phyloP scores from a whole-genome alignment of 768 basidiomycete genomes.

The Termitomyces sp. region DNA sequence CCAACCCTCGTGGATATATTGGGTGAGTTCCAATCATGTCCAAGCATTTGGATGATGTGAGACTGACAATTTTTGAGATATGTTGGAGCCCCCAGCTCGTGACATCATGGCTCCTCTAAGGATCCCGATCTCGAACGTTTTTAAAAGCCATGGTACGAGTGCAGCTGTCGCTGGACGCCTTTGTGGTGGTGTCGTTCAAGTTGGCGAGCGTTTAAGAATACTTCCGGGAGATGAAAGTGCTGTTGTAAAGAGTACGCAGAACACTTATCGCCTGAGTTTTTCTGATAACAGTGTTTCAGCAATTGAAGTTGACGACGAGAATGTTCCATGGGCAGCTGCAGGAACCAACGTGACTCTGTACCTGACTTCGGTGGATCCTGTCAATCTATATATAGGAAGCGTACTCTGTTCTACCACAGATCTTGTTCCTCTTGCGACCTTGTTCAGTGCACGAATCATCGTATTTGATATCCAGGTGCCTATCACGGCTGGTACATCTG shows the following conservation, averaged over 20 bases:
- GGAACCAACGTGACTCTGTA: constrained; percentile 88
- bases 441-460: constrained; percentile 84
- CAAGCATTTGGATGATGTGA: not conserved
- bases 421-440: constrained; percentile 68
- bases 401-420: constrained; percentile 77
- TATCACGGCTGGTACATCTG: constrained; percentile 81
- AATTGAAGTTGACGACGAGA: constrained; percentile 78
- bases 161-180: constrained; percentile 79
- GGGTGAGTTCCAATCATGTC: constrained; percentile 41
- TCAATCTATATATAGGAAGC: constrained; percentile 81
- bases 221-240: constrained; percentile 91
- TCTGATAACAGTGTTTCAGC: constrained; percentile 36
- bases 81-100: constrained; percentile 72
- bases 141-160: constrained; percentile 79
- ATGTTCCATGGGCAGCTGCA: constrained; percentile 81
- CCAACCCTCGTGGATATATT: constrained; percentile 80
- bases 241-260: constrained; percentile 57
- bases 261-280: not conserved
- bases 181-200: constrained; percentile 84
- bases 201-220: constrained; percentile 82
- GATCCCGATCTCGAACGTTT: constrained; percentile 92
- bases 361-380: constrained; percentile 77
- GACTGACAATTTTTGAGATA: constrained; percentile 39
- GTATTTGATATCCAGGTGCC: constrained; percentile 91
- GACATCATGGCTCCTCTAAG: constrained; percentile 75